phyloP scores from a whole-genome alignment of 1,284 basidiomycete genomes.

The Bjerkandera adusta region DNA sequence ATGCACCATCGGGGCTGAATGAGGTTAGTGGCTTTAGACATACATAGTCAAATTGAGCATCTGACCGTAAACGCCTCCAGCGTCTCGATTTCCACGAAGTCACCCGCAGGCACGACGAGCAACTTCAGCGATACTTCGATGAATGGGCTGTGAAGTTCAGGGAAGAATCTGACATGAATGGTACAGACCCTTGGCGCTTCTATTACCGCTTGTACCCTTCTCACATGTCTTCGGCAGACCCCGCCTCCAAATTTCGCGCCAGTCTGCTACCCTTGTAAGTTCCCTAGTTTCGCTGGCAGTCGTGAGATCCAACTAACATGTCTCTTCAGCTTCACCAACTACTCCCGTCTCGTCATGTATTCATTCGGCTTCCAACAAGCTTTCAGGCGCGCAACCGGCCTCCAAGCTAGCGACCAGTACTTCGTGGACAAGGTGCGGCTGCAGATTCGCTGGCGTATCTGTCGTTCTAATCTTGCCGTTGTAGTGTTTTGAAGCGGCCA shows the following conservation, averaged over 20 bases:
- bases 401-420: constrained; percentile 57
- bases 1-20: constrained; percentile 67
- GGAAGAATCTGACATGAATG: constrained; percentile 23
- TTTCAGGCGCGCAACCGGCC: constrained; percentile 54
- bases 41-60: neutral
- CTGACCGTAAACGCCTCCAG: constrained; percentile 32
- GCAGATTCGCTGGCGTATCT: constrained; percentile 6
- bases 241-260: constrained; percentile 60
- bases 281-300: neutral
- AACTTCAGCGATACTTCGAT: constrained; percentile 54
- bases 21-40: constrained; percentile 39
- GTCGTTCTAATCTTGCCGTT: constrained; percentile 5
- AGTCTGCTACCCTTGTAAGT: constrained; percentile 73
- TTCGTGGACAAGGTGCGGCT: constrained; percentile 65
- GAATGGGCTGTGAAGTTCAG: constrained; percentile 48
- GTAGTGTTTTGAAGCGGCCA: constrained; percentile 73
- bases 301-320: constrained; percentile 2
- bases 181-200: constrained; percentile 15
- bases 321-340: constrained; percentile 62
- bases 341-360: constrained; percentile 82
- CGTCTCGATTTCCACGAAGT: constrained; percentile 64
- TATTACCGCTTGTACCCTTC: neutral
- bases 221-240: constrained; percentile 40
- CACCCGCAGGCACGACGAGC: constrained; percentile 57
- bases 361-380: constrained; percentile 85